Conservation (phyloP, 139 green algal genomes). For the Chloropicon primus region DNA sequence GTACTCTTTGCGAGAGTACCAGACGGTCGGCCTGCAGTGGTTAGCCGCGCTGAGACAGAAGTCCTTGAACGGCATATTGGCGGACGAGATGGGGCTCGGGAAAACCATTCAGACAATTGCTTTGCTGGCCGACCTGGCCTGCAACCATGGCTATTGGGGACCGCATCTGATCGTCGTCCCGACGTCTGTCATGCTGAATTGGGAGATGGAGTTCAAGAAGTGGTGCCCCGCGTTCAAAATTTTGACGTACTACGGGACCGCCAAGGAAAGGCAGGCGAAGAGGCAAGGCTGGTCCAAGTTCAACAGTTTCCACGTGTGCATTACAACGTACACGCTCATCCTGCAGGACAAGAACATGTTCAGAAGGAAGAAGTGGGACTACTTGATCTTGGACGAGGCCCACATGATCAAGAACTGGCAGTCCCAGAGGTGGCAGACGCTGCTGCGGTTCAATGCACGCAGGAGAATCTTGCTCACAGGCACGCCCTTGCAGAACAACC, state of each 20-base stretch:
- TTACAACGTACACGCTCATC: conserved; percentile 93
- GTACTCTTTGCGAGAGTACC: conserved; percentile 78
- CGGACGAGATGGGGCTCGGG: conserved; percentile 74
- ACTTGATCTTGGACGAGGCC: conserved; percentile 98
- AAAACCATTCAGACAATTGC: conserved; percentile 85
- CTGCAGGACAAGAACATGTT: conserved; percentile 90
- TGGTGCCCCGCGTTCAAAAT: conserved; percentile 98
- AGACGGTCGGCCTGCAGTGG: conserved; percentile 94
- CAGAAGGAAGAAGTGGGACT: conserved; percentile 92
- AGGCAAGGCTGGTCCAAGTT: conserved; percentile 91
- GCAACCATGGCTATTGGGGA: conserved; percentile 58
- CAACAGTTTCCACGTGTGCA: conserved; percentile 97
- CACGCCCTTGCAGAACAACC: conserved; percentile 89
- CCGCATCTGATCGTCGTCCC: conserved; percentile 93
- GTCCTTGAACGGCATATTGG: conserved; percentile 76
- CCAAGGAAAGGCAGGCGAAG: conserved; percentile 86
- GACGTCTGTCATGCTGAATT: conserved; percentile 97
- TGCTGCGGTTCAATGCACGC: conserved; percentile 93
- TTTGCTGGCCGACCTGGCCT: conserved; percentile 81
- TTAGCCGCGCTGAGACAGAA: conserved; percentile 84
- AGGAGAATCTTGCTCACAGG: conserved; percentile 89
- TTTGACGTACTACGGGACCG: conserved; percentile 92
- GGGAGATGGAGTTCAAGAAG: conserved; percentile 99
- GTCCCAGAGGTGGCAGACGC: conserved; percentile 89
- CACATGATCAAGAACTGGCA: conserved; percentile 99